Conservation (phyloP, 2,329 filamentous ascomycete species). For the Fusarium sp. region DNA sequence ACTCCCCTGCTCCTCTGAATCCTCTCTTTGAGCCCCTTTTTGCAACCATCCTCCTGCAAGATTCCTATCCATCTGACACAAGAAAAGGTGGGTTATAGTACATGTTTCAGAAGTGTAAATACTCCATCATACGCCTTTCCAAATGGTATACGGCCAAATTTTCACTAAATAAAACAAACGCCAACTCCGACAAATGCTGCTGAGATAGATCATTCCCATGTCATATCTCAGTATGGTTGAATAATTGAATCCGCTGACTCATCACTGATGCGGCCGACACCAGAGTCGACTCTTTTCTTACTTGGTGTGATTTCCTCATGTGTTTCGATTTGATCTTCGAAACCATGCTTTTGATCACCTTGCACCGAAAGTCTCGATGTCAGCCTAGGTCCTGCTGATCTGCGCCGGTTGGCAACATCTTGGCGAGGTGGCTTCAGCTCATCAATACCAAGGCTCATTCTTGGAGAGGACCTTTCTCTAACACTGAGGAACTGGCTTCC, state of each 20-base stretch:
- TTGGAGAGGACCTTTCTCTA: conserved; percentile 51
- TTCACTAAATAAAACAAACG: conserved; percentile 27
- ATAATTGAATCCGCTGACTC: conserved; percentile 43
- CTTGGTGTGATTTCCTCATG: conserved; percentile 33
- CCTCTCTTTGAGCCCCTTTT: conserved; percentile 17
- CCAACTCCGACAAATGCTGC: conserved; percentile 42
- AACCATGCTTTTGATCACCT: conserved; percentile 36
- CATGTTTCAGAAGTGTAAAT: conserved; percentile 27
- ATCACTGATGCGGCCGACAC: conserved; percentile 50
- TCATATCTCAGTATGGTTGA: conserved; percentile 13
- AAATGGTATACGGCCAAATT: conserved; percentile 31
- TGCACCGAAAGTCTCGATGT: conserved; percentile 38
- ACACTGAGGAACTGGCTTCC: conserved; percentile 46
- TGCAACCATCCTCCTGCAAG: conserved; percentile 4
- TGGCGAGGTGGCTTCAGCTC: conserved; percentile 47
- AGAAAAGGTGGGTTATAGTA: conserved; percentile 41
- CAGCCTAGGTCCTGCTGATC: conserved; percentile 47
- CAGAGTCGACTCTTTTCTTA: conserved; percentile 53
- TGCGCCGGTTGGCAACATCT: conserved; percentile 47
- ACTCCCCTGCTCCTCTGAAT: not conserved
- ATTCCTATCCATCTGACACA: conserved; percentile 22
- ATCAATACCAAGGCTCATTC: conserved; percentile 49
- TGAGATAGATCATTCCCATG: conserved; percentile 22
- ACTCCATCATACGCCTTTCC: conserved; percentile 41
- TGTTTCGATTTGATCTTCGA: conserved; percentile 37